Conservation (phyloP, 345 rosid genomes). For the Combretum micranthum region DNA sequence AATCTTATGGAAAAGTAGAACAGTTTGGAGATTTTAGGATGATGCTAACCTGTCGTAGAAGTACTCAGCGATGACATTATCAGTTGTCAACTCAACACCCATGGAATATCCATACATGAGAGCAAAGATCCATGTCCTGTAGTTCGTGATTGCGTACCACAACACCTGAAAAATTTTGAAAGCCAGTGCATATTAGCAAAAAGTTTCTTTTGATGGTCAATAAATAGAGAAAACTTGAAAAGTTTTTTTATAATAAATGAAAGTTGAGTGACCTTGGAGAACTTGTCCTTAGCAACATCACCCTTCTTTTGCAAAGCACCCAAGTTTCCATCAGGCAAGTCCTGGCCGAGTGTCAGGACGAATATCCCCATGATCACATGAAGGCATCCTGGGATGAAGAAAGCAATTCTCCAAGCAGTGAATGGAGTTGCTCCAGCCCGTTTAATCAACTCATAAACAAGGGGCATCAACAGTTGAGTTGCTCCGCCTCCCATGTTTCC, state of each 20-base stretch:
- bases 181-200: not conserved
- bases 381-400: slow-evolving; percentile 69
- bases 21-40: too few relatives aligned
- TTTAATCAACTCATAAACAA: slow-evolving; percentile 59
- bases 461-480: slow-evolving; percentile 79
- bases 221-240: too few relatives aligned
- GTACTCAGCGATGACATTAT: slow-evolving; percentile 76
- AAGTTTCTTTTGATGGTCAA: not conserved
- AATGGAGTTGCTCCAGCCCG: slow-evolving; percentile 56
- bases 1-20: not conserved
- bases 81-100: slow-evolving; percentile 82
- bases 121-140: slow-evolving; percentile 84
- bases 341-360: slow-evolving; percentile 82
- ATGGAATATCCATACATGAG: slow-evolving; percentile 81
- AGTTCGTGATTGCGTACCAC: slow-evolving; percentile 77
- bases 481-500: slow-evolving; percentile 96
- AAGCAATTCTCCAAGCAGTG: slow-evolving; percentile 90
- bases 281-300: slow-evolving; percentile 59
- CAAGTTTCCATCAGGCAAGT: slow-evolving; percentile 84
- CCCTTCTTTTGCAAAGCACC: slow-evolving; percentile 67
- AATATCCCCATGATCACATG: slow-evolving; percentile 63
- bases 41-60: slow-evolving; percentile 55
- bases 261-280: slow-evolving; percentile 48
- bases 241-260: not conserved
- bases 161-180: slow-evolving; percentile 38